Conservation (phyloP, 306 rosid genomes). For the Canavalia gladiata region DNA sequence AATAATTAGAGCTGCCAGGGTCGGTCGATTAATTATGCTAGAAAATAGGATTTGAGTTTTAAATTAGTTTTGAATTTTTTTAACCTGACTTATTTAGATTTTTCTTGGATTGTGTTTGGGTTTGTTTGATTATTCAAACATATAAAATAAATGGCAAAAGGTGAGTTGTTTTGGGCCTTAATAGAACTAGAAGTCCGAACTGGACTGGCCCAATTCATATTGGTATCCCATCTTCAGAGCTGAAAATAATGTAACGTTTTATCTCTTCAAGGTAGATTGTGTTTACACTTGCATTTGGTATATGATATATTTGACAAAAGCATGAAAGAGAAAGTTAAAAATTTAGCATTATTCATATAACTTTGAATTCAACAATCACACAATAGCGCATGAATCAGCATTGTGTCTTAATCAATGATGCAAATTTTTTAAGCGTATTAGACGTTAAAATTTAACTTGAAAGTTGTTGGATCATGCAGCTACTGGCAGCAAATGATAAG, state of each 20-base stretch:
- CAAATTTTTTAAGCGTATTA: not conserved
- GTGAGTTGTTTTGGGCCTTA: too few relatives aligned
- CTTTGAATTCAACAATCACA: not conserved
- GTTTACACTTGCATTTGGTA: not conserved
- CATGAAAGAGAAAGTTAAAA: not conserved
- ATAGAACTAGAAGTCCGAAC: too few relatives aligned
- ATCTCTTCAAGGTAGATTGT: not conserved
- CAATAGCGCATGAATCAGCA: not conserved
- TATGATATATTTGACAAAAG: not conserved
- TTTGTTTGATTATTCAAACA: too few relatives aligned
- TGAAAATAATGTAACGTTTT: not conserved
- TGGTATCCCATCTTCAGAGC: too few relatives aligned
- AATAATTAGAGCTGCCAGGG: too few relatives aligned
- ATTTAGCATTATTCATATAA: not conserved
- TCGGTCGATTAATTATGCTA: too few relatives aligned
- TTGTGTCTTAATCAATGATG: not conserved
- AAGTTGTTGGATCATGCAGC: conserved; percentile 29
- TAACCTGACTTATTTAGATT: too few relatives aligned
- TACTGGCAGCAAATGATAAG: conserved; percentile 33
- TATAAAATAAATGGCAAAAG: too few relatives aligned
- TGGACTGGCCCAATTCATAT: too few relatives aligned
- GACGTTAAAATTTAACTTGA: not conserved
- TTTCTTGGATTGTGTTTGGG: too few relatives aligned
- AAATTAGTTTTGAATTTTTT: too few relatives aligned
- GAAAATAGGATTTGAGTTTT: too few relatives aligned